Evolutionary conservation across 495 filamentous ascomycete genomes (phyloP).

Genomic region (Astrothelium macrocarpum): DNA sequence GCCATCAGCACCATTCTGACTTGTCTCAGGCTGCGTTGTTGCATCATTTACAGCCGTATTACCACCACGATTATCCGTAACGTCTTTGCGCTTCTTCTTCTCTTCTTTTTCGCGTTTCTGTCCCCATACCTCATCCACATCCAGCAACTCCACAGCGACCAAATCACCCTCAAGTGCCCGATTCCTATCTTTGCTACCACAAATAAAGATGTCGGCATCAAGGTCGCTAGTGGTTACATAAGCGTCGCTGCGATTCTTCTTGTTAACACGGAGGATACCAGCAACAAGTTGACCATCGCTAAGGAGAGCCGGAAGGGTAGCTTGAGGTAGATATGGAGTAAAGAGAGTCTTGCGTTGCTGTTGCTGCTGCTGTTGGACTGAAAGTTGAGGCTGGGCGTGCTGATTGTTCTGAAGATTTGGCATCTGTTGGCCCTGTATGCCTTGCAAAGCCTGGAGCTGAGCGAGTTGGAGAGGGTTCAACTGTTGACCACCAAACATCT

Average conservation of each 20-base stretch:
- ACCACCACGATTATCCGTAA: constrained; percentile 75
- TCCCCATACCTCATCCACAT: constrained; percentile 96
- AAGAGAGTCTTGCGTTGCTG: constrained; percentile 97
- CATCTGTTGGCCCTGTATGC: constrained; percentile 35
- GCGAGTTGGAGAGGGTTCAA: constrained; percentile 84
- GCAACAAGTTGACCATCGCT: constrained; percentile 89
- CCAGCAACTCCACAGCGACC: constrained; percentile 91
- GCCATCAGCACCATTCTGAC: constrained; percentile 56
- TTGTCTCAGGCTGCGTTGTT: constrained; percentile 54
- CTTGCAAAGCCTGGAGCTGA: constrained; percentile 69
- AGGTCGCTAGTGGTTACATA: constrained; percentile 92
- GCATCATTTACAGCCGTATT: constrained; percentile 56
- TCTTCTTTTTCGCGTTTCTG: constrained; percentile 99
- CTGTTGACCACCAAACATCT: constrained; percentile 70
- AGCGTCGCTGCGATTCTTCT: constrained; percentile 97
- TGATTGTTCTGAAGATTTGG: constrained; percentile 62
- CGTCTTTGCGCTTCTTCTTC: constrained; percentile 99
- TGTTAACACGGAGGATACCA: constrained; percentile 95
- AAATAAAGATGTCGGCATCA: constrained; percentile 98
- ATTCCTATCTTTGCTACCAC: constrained; percentile 96
- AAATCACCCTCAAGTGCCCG: constrained; percentile 91
- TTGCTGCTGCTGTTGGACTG: constrained; percentile 61
- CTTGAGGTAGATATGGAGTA: constrained; percentile 94
- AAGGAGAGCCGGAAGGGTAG: constrained; percentile 82
- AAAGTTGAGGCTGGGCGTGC: constrained; percentile 51